Base-by-base conservation (phyloP, 768 basidiomycete species). In the Boletales sp. region DNA sequence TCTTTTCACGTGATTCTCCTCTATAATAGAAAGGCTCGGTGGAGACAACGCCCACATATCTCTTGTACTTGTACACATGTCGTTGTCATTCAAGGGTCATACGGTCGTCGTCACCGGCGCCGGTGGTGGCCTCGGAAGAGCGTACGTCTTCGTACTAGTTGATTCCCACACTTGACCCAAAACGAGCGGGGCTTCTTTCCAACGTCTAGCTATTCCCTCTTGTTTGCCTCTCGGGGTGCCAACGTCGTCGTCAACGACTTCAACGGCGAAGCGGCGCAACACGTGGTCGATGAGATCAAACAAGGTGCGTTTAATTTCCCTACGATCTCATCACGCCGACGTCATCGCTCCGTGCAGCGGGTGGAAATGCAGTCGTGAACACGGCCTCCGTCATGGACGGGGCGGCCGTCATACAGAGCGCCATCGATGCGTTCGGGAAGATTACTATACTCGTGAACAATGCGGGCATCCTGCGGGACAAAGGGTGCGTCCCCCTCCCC, bases 191-290 rank as follows among this genome's bases (percentile, higher is more conserved):
- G 47, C 35, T 50, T 44, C 37, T 33, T 50, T 46, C 39, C 1
- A 21, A 21, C 21, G 21, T 21, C 4, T 63, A 93, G 94, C 8
- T 95, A 98, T 71, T 89, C 94, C 1, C 74, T 90, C 44, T 76
- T 94, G 56, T 97, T 92, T 67, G 94, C 93, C n/a, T 82, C 89
- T 10, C 79, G 92, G 45, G 95, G 94, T 7, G 94, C 95, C 9
- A 91, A 90, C 57, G 82, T 98, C 46, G 90, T 98, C 51, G 90
- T 98, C 38, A 98, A 97, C 63, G 96, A 98, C 66, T 87, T 98
- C 64, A 93, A 88, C 59, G 78, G 75, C 33, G 83, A 83, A 46
- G 88, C 91, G 25, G 94, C 94, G 4, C 88, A 95, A 69, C 88
- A 86, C 59, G 91, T 98, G 19, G 94, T 94, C 8, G 86, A 90